Evolutionary conservation across 176 grass and related monocot species (phyloP), one percentile per base, ranked within the genome.

Genomic region (barley (Hordeum vulgare)): DNA sequence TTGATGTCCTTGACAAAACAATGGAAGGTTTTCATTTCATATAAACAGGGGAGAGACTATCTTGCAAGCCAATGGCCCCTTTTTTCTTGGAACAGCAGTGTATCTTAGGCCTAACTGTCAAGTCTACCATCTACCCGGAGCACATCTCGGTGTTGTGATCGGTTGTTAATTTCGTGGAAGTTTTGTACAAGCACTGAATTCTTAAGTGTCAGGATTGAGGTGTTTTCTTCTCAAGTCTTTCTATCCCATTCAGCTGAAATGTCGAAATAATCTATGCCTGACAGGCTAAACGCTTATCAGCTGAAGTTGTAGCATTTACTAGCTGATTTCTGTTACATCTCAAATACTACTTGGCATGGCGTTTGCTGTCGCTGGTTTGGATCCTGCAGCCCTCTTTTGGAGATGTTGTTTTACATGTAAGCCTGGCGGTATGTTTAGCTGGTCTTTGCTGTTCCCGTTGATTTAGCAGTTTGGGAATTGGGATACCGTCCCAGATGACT

Each of bases 21-120:
- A 65, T 41, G 53, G 71, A 62, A 78, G 42, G 35, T 76, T 86
- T 90, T 72, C 62, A 68, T 57, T 78, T 89, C 62, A 69, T 86
- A 66, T 82, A 72, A 73, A 73, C 7, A 51, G 15, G 74, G 58
- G 31, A 61, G 21, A 41, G 21, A 41, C 53, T 54, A 70, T 64
- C 24, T 81, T 49, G 12, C 47, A 66, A 25, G 39, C 18, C 54
- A 66, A 24, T 23, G 65, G 64, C 21, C 39, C 34, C 34, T 28
- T 31, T 31, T 82, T 86, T 72, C 3, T 34, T 7, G 60, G 23
- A 61, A 23, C 75, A 61, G 39, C 60, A 54, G 36, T 61, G 35
- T 79, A 74, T 86, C n/a, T 57, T 79, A 49, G 78, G 58, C 57
- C 39, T 24, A 45, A 54, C 6, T 86, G 66, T 65, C 17, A 45